Evolutionary conservation across 2,329 filamentous ascomycete species (phyloP).

Genomic region (Colletotrichum orbiculare): DNA sequence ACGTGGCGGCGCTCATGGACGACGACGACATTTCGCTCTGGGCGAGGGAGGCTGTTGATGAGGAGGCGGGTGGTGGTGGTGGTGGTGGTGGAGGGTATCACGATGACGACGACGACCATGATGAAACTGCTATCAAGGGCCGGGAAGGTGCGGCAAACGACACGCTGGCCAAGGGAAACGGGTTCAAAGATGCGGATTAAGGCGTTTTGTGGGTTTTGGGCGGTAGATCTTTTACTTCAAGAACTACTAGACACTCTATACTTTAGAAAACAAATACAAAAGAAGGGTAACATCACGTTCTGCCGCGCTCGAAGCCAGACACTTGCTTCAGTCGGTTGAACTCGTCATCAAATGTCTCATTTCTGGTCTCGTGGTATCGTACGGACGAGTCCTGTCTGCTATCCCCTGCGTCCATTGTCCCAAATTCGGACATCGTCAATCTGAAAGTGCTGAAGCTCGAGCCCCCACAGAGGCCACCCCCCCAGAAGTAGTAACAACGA

Average conservation of each 20-base stretch:
- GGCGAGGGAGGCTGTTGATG: slow-evolving; percentile 55
- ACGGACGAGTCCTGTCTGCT: slow-evolving; percentile 32
- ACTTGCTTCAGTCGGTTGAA: neutral
- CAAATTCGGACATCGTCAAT: slow-evolving; percentile 17
- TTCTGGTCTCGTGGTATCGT: slow-evolving; percentile 32
- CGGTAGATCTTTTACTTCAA: slow-evolving; percentile 14
- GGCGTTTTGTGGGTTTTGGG: slow-evolving; percentile 5
- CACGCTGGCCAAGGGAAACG: slow-evolving; percentile 8
- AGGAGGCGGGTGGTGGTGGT: slow-evolving; percentile 37
- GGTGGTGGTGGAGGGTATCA: slow-evolving; percentile 32
- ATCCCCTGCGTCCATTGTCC: slow-evolving; percentile 19
- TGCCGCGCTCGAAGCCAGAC: neutral
- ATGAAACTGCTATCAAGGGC: slow-evolving; percentile 33
- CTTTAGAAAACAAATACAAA: neutral
- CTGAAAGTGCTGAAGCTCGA: slow-evolving; percentile 17
- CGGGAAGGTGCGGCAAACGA: slow-evolving; percentile 6
- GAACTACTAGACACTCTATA: neutral
- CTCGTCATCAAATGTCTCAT: slow-evolving; percentile 33
- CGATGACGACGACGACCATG: slow-evolving; percentile 47
- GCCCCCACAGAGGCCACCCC: neutral
- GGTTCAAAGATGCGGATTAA: slow-evolving; percentile 20
- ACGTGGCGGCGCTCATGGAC: slow-evolving; percentile 65
- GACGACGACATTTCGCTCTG: slow-evolving; percentile 70
- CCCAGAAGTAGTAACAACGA: neutral
- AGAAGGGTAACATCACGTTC: neutral